Evolutionary conservation across 371 early-diverging fungal species (phyloP), one percentile per base, ranked within the genome.

Genomic region (Syncephalastrum contaminatum): DNA sequence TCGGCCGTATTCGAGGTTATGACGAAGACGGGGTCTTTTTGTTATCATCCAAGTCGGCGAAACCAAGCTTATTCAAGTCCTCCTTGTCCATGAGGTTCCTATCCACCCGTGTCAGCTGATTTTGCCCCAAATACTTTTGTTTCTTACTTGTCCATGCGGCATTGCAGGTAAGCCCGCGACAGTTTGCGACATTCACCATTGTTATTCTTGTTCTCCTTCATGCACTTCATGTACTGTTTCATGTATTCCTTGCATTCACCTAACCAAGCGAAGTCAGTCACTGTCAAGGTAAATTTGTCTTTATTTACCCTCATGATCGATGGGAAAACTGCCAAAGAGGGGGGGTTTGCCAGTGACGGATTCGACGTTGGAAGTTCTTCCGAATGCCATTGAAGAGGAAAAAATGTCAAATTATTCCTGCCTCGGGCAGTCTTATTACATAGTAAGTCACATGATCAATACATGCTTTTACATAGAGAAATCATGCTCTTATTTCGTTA

Each of bases 91-190:
- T 91, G 36, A 91, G 67, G 1, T 84, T 85, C 46, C 87, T 86
- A 57, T 27, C 30, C 5, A 21, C 15, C 19, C n/a, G 25, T 21
- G 30, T 15, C 14, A 16, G 16, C 25, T 46, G 15, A 51, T 6
- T 41, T 10, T 21, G 13, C 15, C 43, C 36, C 52, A 24, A 1
- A 56, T 14, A 15, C 14, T 40, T 27, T 40, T 13, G 21, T 24
- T 19, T 41, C 72, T 63, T 77, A 89, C 91, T 81, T 85, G 47
- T 89, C 82, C 94, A 93, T 93, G 20, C 94, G 83, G 60, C 94
- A 93, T 71, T 84, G 75, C 24, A 93, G 71, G 60, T 92, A 92
- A 4, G 71, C 69, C 57, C 81, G 79, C 2, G 90, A 83, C 3
- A 89, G 61, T n/a, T 86, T 75, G 16, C 89, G 73, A 67, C 94